Conservation (phyloP, 768 basidiomycete species). For the Pholiota conissans region DNA sequence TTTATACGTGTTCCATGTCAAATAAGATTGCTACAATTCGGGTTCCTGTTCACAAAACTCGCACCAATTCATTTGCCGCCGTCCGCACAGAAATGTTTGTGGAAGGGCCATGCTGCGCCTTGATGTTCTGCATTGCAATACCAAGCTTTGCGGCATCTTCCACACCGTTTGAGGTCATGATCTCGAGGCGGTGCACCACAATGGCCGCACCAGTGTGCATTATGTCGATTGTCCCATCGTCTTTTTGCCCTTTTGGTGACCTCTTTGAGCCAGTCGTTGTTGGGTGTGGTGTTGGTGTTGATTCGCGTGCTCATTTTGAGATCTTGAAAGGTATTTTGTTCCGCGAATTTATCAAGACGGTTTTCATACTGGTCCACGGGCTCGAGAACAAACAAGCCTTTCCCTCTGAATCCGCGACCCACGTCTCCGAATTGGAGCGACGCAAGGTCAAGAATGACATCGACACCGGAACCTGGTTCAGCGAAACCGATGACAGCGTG, state of each 20-base stretch:
- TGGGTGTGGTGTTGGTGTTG: slow-evolving; percentile 1
- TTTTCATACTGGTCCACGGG: slow-evolving; percentile 12
- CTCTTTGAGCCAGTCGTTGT: slow-evolving; percentile 10
- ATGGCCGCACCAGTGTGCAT: slow-evolving; percentile 21
- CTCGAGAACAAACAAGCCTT: slow-evolving; percentile 23
- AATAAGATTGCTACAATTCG: too few species aligned
- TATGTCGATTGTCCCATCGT: slow-evolving; percentile 20
- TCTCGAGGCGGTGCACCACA: slow-evolving; percentile 21
- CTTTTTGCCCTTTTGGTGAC: slow-evolving; percentile 19
- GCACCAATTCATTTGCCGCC: too few species aligned
- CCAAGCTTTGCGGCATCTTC: slow-evolving; percentile 14
- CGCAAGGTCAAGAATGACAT: slow-evolving; percentile 22
- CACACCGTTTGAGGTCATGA: slow-evolving; percentile 15
- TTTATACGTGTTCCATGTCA: too few species aligned
- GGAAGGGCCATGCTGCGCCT: slow-evolving; percentile 20
- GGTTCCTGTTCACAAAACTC: too few species aligned
- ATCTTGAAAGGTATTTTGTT: slow-evolving; percentile 14
- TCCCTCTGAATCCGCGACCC: slow-evolving; percentile 21
- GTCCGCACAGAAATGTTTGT: slow-evolving; percentile 23
- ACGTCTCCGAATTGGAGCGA: slow-evolving; percentile 25
- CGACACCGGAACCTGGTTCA: slow-evolving; percentile 4
- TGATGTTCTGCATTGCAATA: slow-evolving; percentile 24
- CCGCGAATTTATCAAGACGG: slow-evolving; percentile 16
- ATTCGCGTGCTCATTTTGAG: slow-evolving; percentile 5
- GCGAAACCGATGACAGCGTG: slow-evolving; percentile 23